Conservation (phyloP, 352 stramenopile genomes). For the Blastocystis hominis region DNA sequence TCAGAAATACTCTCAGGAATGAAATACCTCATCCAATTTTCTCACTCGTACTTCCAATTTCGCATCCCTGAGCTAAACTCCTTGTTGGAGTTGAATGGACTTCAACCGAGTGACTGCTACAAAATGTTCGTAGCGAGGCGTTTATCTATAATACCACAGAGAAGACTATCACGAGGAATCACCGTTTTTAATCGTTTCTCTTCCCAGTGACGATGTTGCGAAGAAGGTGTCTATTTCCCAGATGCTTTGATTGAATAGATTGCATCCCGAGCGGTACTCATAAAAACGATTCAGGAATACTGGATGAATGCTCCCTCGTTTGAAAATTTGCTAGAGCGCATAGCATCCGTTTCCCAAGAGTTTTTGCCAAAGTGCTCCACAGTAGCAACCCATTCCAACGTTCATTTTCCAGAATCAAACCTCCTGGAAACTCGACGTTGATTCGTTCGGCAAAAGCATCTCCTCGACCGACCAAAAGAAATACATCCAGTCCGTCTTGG, state of each 20-base stretch:
- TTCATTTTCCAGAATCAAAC: not conserved
- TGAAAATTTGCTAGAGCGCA: constrained; percentile 61
- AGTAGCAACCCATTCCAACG: not conserved
- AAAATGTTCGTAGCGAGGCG: constrained; percentile 61
- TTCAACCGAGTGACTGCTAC: constrained; percentile 62
- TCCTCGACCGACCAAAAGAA: constrained; percentile 68
- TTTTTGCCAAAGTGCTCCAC: not conserved
- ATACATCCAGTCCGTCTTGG: constrained; percentile 65
- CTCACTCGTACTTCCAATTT: constrained; percentile 63
- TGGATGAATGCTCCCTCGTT: constrained; percentile 67
- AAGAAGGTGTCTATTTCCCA: constrained; percentile 60
- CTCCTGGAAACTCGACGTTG: constrained; percentile 69
- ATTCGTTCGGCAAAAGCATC: constrained; percentile 72
- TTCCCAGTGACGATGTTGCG: constrained; percentile 67
- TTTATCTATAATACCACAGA: constrained; percentile 64
- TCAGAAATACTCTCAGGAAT: not conserved
- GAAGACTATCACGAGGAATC: constrained; percentile 25
- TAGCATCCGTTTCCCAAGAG: not conserved
- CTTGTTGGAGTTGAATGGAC: constrained; percentile 67
- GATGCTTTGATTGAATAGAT: constrained; percentile 63
- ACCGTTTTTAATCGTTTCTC: constrained; percentile 66
- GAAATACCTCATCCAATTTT: constrained; percentile 27
- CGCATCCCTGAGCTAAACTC: constrained; percentile 72
- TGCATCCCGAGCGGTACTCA: constrained; percentile 69
- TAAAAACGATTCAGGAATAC: constrained; percentile 73